These are phyloP conservation scores for Calocera cornea DNA, from an alignment of 768 basidiomycete species.

Conservation along the genomic window DNA sequence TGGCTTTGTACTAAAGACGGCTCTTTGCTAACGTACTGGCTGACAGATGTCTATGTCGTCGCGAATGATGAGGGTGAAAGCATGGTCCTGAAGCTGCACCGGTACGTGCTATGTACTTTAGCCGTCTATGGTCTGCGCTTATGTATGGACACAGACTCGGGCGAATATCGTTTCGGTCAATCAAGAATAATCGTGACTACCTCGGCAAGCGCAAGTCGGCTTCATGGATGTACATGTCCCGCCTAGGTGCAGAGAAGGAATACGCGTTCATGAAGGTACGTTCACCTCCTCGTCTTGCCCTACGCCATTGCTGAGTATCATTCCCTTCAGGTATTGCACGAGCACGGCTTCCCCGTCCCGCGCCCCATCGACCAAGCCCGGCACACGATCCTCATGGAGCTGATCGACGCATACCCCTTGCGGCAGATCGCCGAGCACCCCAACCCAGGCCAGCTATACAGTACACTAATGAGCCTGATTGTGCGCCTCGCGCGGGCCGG, in stretches of 20 bases:
- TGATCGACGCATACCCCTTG: constrained; percentile 90
- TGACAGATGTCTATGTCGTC: constrained; percentile 74
- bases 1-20: constrained; percentile 5
- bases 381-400: constrained; percentile 92
- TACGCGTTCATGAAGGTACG: constrained; percentile 96
- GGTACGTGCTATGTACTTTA: constrained; percentile 36
- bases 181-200: constrained; percentile 95
- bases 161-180: constrained; percentile 91
- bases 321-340: constrained; percentile 59
- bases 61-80: constrained; percentile 72
- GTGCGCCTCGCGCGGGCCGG: constrained; percentile 87
- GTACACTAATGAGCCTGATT: constrained; percentile 84
- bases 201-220: constrained; percentile 89
- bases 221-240: constrained; percentile 99
- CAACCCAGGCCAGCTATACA: constrained; percentile 82
- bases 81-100: constrained; percentile 85
- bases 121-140: background rate
- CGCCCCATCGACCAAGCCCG: constrained; percentile 85
- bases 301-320: background rate
- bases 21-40: background rate
- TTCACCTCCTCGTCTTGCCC: background rate
- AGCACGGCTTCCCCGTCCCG: constrained; percentile 88
- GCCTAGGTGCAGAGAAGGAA: constrained; percentile 91
- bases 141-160: constrained; percentile 48
- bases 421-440: constrained; percentile 76